These are phyloP conservation scores for Platanthera guangdongensis DNA, from an alignment of 106 monocot species.

Conservation along the genomic window DNA sequence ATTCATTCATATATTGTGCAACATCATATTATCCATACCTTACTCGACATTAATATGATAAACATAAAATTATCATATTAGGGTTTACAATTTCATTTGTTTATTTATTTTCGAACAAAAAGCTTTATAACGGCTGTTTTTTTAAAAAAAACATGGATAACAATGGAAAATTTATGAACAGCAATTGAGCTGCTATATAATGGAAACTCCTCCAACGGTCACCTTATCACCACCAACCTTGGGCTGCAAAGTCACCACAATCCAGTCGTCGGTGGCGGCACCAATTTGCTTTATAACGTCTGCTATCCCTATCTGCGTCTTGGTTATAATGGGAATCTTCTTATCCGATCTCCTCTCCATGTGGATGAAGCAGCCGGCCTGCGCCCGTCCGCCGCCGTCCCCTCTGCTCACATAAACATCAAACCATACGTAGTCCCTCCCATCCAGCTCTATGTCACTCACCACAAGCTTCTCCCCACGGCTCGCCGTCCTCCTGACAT, in stretches of 20 bases:
- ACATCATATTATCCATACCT: no score
- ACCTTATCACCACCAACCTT: neutral
- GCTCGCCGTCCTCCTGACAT: neutral
- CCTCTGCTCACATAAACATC: constrained; percentile 36
- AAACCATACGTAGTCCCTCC: constrained; percentile 20
- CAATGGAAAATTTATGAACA: no score
- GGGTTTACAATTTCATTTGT: no score
- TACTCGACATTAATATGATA: no score
- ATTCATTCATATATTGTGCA: no score
- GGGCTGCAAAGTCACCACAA: neutral
- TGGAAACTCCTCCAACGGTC: neutral
- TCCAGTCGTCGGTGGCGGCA: neutral
- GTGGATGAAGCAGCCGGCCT: constrained; percentile 53
- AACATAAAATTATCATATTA: no score
- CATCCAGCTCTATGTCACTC: constrained; percentile 17
- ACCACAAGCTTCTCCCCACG: constrained; percentile 22
- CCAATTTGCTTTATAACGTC: constrained; percentile 33
- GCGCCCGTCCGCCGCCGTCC: constrained; percentile 15
- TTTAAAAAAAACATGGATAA: no score
- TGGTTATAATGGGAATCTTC: neutral
- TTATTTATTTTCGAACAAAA: no score
- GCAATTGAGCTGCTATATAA: neutral
- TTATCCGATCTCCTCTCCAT: neutral
- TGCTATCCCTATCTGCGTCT: constrained; percentile 24
- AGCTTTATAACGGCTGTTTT: no score